phyloP scores from a whole-genome alignment of 768 basidiomycete genomes.

The Mycena maculata region DNA sequence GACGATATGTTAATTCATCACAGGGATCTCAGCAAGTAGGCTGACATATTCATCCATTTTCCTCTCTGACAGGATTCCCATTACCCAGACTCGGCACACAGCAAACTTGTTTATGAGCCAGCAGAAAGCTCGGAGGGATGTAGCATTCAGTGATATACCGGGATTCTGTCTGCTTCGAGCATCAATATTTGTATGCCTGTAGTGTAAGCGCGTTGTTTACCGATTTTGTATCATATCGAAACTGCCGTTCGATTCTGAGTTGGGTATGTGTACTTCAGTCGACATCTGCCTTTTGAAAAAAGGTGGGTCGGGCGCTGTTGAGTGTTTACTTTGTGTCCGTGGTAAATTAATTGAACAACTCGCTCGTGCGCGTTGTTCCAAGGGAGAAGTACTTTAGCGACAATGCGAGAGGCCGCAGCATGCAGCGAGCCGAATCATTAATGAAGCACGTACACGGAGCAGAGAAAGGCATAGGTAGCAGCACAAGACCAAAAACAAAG shows the following conservation, averaged over 20 bases:
- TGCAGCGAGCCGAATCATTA: no score
- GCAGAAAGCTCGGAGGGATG: conserved; percentile 3
- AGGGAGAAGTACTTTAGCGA: no score
- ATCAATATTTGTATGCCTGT: no score
- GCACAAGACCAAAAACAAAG: no score
- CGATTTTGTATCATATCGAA: neutral
- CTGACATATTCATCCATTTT: neutral
- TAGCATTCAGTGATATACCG: conserved; percentile 14
- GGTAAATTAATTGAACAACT: neutral
- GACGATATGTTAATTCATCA: neutral
- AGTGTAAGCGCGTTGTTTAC: no score
- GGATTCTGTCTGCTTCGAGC: conserved; percentile 3
- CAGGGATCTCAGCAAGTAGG: conserved; percentile 18
- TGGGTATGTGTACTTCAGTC: neutral
- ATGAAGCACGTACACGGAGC: no score
- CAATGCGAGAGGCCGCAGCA: no score
- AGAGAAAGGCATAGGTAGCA: no score
- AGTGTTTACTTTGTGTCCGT: neutral
- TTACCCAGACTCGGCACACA: conserved; percentile 4
- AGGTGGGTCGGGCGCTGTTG: neutral
- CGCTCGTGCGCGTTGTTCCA: no score
- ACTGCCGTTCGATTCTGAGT: neutral
- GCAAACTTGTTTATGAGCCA: conserved; percentile 17
- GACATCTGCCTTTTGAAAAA: neutral
- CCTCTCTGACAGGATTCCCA: neutral